A percentile compares a stretch with the other conserved stretches of the same genome.
These are phyloP conservation scores for Cyberlindnera maclurae DNA, from an alignment of 805 yeast genomes.

Conservation along the genomic window DNA sequence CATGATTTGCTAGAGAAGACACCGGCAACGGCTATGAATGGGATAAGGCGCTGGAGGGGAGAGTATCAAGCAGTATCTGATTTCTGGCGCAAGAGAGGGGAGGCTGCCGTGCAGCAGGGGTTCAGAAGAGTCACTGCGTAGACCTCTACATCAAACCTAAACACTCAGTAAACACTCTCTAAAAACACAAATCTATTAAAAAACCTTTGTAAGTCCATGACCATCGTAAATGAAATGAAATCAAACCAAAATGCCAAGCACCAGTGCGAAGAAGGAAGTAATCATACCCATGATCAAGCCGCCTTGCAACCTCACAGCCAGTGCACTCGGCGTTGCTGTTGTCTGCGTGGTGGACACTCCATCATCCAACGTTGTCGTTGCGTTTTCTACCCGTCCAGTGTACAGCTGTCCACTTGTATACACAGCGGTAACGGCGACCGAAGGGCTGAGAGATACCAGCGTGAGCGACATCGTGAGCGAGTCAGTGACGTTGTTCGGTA, in stretches of 20 bases:
- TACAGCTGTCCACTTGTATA: conserved; percentile 10
- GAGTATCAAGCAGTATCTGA: conserved; percentile 72
- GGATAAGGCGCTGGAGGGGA: conserved; percentile 33
- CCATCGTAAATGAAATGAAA: too few relatives aligned
- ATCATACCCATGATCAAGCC: too few relatives aligned
- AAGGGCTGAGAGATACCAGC: neutral
- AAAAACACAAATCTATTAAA: too few relatives aligned
- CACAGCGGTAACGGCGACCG: conserved; percentile 10
- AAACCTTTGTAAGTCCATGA: too few relatives aligned
- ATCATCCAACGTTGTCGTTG: conserved; percentile 1
- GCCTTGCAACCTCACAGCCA: too few relatives aligned
- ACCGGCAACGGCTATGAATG: conserved; percentile 55
- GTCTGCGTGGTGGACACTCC: too few relatives aligned
- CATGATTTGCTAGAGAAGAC: conserved; percentile 36
- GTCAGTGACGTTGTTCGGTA: conserved; percentile 23
- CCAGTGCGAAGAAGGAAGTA: too few relatives aligned
- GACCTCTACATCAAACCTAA: too few relatives aligned
- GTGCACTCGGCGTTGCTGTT: too few relatives aligned
- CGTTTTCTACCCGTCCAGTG: conserved; percentile 12
- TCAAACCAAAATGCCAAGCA: too few relatives aligned
- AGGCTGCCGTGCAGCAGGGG: conserved; percentile 39
- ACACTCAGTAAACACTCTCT: too few relatives aligned
- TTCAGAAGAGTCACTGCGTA: too few relatives aligned
- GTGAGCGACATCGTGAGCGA: conserved; percentile 7
- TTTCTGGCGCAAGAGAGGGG: conserved; percentile 82